phyloP scores from a whole-genome alignment of 352 stramenopile genomes.

The Thalassiosira delicatula region DNA sequence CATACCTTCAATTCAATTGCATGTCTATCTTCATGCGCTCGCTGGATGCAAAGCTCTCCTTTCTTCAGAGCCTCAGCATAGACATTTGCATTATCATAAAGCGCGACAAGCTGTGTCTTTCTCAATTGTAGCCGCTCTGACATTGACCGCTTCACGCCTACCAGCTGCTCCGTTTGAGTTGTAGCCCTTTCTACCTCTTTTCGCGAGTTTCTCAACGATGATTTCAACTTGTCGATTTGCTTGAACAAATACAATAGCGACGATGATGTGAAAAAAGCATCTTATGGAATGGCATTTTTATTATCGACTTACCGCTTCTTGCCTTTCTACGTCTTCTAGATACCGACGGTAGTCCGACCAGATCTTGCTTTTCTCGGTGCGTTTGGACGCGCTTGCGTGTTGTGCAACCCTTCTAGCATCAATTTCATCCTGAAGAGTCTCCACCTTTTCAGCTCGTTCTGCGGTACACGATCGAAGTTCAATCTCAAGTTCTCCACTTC shows the following conservation, averaged over 20 bases:
- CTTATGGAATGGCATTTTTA: no score
- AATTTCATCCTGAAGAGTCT: slow-evolving; percentile 41
- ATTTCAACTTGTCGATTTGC: slow-evolving; percentile 45
- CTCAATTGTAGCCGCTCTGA: slow-evolving; percentile 23
- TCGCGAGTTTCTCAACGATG: slow-evolving; percentile 10
- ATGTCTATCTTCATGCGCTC: slow-evolving; percentile 28
- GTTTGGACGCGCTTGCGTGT: slow-evolving; percentile 20
- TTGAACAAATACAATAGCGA: slow-evolving; percentile 1
- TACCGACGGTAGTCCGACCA: slow-evolving; percentile 22
- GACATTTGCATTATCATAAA: slow-evolving; percentile 28
- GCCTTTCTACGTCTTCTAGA: slow-evolving; percentile 36
- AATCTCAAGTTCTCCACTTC: slow-evolving; percentile 11
- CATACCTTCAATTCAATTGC: slow-evolving; percentile 39
- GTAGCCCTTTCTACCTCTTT: slow-evolving; percentile 19
- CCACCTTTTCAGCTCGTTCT: slow-evolving; percentile 43
- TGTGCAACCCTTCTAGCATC: slow-evolving; percentile 23
- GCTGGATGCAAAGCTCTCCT: slow-evolving; percentile 25
- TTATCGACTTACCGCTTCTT: slow-evolving; percentile 21
- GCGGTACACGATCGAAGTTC: slow-evolving; percentile 1
- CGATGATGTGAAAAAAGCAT: no score
- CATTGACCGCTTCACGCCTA: slow-evolving; percentile 22
- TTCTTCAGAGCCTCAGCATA: slow-evolving; percentile 32
- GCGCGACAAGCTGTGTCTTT: slow-evolving; percentile 32
- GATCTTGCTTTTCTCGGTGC: slow-evolving; percentile 35
- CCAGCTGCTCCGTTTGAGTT: slow-evolving; percentile 21